Evolutionary conservation across 2,329 filamentous ascomycete genomes (phyloP).

Genomic region (Talaromyces pinophilus): DNA sequence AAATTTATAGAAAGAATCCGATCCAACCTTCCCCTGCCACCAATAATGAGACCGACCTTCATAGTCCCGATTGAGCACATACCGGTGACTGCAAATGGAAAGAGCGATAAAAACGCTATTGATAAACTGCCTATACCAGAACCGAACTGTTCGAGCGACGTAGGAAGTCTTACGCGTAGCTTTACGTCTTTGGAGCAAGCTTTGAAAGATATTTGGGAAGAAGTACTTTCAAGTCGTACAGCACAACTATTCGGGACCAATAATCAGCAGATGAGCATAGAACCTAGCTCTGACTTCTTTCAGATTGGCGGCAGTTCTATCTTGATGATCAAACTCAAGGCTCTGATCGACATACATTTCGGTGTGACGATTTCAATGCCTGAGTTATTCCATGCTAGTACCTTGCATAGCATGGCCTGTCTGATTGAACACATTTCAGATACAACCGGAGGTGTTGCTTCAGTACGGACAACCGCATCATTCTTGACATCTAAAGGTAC

Average conservation of each 20-base stretch:
- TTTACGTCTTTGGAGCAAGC: slow-evolving; percentile 3
- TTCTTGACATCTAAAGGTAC: slow-evolving; percentile 5
- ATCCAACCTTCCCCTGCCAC: slow-evolving; percentile 30
- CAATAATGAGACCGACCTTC: slow-evolving; percentile 40
- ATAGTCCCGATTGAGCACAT: slow-evolving; percentile 31
- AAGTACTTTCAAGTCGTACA: not conserved
- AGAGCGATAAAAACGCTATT: slow-evolving; percentile 32
- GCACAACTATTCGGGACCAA: not conserved
- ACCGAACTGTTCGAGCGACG: not conserved
- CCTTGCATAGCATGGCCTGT: slow-evolving; percentile 26
- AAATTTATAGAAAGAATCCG: not conserved
- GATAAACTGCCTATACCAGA: slow-evolving; percentile 29
- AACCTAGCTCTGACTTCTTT: slow-evolving; percentile 35
- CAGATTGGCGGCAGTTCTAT: slow-evolving; percentile 40
- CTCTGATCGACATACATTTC: slow-evolving; percentile 29
- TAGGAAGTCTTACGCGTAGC: not conserved
- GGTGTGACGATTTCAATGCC: slow-evolving; percentile 26
- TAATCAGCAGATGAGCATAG: not conserved
- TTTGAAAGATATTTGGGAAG: slow-evolving; percentile 3
- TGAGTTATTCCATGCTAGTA: slow-evolving; percentile 29
- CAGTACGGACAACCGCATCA: not conserved
- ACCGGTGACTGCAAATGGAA: slow-evolving; percentile 34
- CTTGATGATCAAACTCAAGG: slow-evolving; percentile 22
- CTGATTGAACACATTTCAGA: not conserved
- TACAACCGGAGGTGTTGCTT: not conserved